A percentile compares a stretch with the other conserved stretches of the same genome.
Evolutionary conservation across 208 protist genomes (phyloP).

Genomic region (Kentomonas sorsogonicus): DNA sequence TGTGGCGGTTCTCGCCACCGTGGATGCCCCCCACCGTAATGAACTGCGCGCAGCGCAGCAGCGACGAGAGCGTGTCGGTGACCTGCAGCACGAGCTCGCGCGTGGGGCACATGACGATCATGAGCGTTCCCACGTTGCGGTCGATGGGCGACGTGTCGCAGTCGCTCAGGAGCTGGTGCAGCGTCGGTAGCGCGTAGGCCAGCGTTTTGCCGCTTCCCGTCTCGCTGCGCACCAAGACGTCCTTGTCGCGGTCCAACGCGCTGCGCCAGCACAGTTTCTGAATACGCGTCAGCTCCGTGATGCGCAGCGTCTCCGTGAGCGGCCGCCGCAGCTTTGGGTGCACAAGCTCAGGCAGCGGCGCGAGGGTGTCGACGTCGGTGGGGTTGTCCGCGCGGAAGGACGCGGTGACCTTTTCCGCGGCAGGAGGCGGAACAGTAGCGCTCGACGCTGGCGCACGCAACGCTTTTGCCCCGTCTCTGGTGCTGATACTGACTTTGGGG

Average conservation of each 20-base stretch:
- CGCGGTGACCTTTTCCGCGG: neutral
- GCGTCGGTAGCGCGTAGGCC: conserved; percentile 89
- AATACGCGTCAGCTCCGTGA: conserved; percentile 85
- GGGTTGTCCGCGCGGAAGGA: conserved; percentile 49
- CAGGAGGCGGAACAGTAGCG: no score
- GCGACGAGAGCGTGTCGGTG: conserved; percentile 47
- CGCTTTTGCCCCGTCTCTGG: neutral
- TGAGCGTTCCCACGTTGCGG: conserved; percentile 63
- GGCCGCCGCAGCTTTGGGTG: conserved; percentile 68
- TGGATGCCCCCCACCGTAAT: conserved; percentile 79
- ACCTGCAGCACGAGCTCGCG: conserved; percentile 86
- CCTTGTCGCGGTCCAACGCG: conserved; percentile 61
- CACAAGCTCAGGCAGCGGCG: conserved; percentile 43
- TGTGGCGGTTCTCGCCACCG: conserved; percentile 78
- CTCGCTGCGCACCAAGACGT: conserved; percentile 86
- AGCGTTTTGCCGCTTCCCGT: conserved; percentile 93
- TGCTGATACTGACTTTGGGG: no score
- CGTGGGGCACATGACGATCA: conserved; percentile 84
- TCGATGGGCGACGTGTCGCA: conserved; percentile 68
- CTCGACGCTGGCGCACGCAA: no score
- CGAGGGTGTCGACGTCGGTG: conserved; percentile 30
- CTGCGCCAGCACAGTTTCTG: conserved; percentile 92
- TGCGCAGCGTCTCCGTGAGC: conserved; percentile 50
- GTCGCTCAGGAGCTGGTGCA: conserved; percentile 88
- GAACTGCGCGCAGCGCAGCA: conserved; percentile 79